Evolutionary conservation across 768 basidiomycete genomes (phyloP).

Genomic region (Cubamyces lactineus): DNA sequence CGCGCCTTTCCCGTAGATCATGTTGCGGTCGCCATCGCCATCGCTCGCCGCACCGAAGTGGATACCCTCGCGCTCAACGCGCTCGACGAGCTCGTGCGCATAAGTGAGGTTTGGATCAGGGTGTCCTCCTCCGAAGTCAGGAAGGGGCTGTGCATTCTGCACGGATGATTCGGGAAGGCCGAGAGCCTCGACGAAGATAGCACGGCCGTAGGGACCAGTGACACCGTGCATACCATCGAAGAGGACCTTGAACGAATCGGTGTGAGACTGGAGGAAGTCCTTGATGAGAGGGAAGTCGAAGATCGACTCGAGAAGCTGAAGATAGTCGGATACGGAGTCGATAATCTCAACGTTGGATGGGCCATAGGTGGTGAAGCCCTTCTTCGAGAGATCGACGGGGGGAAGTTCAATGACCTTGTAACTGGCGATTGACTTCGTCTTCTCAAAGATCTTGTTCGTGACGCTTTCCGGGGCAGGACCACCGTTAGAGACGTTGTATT

Average conservation of each 20-base stretch:
- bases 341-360: conserved; percentile 87
- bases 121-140: conserved; percentile 97
- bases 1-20: conserved; percentile 98
- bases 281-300: conserved; percentile 96
- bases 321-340: conserved; percentile 91
- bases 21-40: conserved; percentile 98
- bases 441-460: conserved; percentile 94
- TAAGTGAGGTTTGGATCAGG: conserved; percentile 99
- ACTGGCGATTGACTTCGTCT: conserved; percentile 80
- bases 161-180: conserved; percentile 78
- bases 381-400: conserved; percentile 79
- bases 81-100: conserved; percentile 91
- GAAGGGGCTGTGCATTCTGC: conserved; percentile 90
- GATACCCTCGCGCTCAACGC: conserved; percentile 84
- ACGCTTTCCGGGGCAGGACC: conserved; percentile 96
- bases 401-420: conserved; percentile 86
- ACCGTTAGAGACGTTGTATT: conserved; percentile 97
- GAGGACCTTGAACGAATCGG: conserved; percentile 75
- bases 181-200: conserved; percentile 82
- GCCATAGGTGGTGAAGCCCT: conserved; percentile 80
- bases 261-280: conserved; percentile 75
- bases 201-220: conserved; percentile 93
- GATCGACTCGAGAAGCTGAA: conserved; percentile 80
- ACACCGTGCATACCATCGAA: conserved; percentile 98
- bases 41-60: conserved; percentile 96